Evolutionary conservation across 495 filamentous ascomycete species (phyloP).

Genomic region (Terfezia boudieri): DNA sequence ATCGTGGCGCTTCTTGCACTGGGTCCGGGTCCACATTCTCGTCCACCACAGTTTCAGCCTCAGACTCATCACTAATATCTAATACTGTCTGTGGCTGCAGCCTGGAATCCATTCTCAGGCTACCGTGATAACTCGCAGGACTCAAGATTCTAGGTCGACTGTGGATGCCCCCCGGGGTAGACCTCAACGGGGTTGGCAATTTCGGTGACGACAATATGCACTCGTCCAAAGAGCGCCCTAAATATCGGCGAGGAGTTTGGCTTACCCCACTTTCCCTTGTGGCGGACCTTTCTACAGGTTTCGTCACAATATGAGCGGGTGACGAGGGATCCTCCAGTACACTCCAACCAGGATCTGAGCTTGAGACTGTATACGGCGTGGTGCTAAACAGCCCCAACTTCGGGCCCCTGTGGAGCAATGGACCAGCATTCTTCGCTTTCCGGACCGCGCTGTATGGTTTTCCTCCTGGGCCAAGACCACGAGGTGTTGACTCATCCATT

Average conservation of each 20-base stretch:
- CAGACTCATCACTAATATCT: slow-evolving; percentile 16
- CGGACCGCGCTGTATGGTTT: slow-evolving; percentile 14
- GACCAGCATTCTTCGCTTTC: slow-evolving; percentile 9
- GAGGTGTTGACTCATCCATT: slow-evolving; percentile 14
- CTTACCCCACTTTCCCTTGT: background rate
- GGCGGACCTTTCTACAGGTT: background rate
- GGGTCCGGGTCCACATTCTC: slow-evolving; percentile 3
- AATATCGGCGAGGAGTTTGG: background rate
- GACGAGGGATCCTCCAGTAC: no score
- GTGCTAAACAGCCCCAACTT: background rate
- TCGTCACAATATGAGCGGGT: background rate
- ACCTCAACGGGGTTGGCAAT: slow-evolving; percentile 14
- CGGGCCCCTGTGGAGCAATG: slow-evolving; percentile 2
- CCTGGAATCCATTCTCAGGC: background rate
- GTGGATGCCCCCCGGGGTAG: slow-evolving; percentile 10
- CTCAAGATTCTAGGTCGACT: slow-evolving; percentile 1
- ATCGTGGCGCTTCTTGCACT: background rate
- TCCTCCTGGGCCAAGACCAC: slow-evolving; percentile 17
- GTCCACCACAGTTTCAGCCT: slow-evolving; percentile 18
- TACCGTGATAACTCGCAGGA: background rate
- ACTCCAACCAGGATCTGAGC: no score
- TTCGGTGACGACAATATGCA: slow-evolving; percentile 12
- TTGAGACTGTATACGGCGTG: background rate
- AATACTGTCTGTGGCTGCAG: slow-evolving; percentile 1
- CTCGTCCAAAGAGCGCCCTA: slow-evolving; percentile 2